These are phyloP conservation scores for Arthroderma sp. DNA, from an alignment of 2,329 filamentous ascomycete genomes.

Conservation along the genomic window DNA sequence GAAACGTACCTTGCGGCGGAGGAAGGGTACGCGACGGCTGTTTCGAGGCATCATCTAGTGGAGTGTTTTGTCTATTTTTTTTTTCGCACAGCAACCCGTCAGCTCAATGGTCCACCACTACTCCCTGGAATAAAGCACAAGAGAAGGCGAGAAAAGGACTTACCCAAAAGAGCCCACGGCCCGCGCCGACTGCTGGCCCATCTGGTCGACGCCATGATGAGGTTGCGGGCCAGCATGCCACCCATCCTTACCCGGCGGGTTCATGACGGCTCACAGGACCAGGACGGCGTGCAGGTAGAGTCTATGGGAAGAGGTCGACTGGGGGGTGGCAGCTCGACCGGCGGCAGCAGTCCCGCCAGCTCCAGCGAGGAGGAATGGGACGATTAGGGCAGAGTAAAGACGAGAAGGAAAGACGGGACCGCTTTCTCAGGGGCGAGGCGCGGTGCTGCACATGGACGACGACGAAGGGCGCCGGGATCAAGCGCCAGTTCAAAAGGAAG, in stretches of 20 bases:
- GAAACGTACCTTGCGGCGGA: slow-evolving; percentile 31
- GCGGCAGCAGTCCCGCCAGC: background rate
- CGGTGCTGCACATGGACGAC: background rate
- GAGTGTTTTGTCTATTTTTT: slow-evolving; percentile 26
- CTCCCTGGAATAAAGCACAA: background rate
- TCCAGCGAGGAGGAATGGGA: too few species aligned
- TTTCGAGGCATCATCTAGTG: slow-evolving; percentile 23
- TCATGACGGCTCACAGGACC: too few species aligned
- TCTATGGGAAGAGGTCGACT: background rate
- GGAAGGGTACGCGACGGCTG: slow-evolving; percentile 28
- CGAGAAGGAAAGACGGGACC: background rate
- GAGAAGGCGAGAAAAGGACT: slow-evolving; percentile 12
- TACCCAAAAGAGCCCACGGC: slow-evolving; percentile 36
- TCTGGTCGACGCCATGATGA: slow-evolving; percentile 33
- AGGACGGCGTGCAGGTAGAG: too few species aligned
- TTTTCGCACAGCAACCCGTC: background rate
- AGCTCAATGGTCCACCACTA: background rate
- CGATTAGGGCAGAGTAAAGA: background rate
- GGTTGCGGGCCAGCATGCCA: slow-evolving; percentile 33
- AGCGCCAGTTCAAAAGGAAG: background rate
- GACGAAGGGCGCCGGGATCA: background rate
- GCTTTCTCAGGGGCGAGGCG: background rate
- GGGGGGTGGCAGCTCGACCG: background rate
- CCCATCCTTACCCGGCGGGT: slow-evolving; percentile 32
- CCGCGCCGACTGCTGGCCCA: slow-evolving; percentile 30